Evolutionary conservation across 163 green algal species (phyloP).

Genomic region (Scenedesmus sp.): DNA sequence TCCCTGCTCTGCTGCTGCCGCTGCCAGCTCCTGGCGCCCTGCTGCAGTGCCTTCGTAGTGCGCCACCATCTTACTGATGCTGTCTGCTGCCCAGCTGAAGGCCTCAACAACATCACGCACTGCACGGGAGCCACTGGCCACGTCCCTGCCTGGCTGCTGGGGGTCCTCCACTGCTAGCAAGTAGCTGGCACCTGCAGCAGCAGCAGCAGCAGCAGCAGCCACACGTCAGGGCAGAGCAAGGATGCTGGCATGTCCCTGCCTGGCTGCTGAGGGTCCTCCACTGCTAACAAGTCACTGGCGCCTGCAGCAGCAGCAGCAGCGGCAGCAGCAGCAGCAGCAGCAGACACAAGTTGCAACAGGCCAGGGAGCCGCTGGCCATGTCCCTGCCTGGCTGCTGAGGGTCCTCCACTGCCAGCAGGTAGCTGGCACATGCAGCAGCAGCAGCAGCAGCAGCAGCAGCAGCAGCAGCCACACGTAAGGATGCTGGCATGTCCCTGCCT

Average conservation of each 20-base stretch:
- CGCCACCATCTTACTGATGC: neutral
- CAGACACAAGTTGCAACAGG: neutral
- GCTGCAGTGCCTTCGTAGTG: neutral
- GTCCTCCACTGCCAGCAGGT: conserved; percentile 42
- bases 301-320: neutral
- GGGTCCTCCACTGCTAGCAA: conserved; percentile 46
- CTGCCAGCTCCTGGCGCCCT: conserved; percentile 8
- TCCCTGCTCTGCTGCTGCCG: neutral
- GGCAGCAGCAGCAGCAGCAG: neutral
- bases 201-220: neutral
- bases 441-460: neutral
- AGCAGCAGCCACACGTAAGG: too few species aligned
- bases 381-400: conserved; percentile 38
- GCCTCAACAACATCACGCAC: neutral
- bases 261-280: conserved; percentile 40
- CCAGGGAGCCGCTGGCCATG: conserved; percentile 19
- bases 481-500: conserved; percentile 9
- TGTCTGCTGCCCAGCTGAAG: conserved; percentile 31
- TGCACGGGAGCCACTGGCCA: neutral
- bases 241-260: conserved; percentile 11
- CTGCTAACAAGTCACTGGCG: neutral
- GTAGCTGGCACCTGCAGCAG: neutral
- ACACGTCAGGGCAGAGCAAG: too few species aligned
- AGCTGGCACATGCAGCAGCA: neutral
- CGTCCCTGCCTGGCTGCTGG: conserved; percentile 32